Conservation (phyloP, 2,329 filamentous ascomycete genomes). For the Alternaria burnsii region DNA sequence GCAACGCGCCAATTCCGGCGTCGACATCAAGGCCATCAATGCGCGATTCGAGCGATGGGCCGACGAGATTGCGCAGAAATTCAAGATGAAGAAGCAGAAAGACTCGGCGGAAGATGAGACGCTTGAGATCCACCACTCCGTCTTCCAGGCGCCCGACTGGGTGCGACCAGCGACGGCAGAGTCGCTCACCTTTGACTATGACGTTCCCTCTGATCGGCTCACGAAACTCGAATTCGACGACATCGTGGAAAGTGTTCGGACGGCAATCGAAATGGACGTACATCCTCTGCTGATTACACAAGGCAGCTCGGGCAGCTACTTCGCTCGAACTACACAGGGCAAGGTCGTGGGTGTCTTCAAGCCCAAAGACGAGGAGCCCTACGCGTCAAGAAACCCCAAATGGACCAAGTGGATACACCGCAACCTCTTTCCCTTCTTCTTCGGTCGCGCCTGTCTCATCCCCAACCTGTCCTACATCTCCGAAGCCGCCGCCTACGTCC, state of each 20-base stretch:
- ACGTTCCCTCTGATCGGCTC: conserved; percentile 71
- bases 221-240: conserved; percentile 84
- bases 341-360: conserved; percentile 99
- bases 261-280: conserved; percentile 87
- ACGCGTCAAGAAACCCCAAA: conserved; percentile 95
- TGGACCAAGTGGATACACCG: conserved; percentile 99
- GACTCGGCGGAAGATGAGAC: conserved; percentile 79
- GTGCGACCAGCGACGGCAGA: conserved; percentile 81
- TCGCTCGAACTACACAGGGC: conserved; percentile 88
- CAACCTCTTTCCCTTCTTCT: conserved; percentile 96
- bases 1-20: conserved; percentile 80
- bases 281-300: conserved; percentile 97
- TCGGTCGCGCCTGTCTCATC: conserved; percentile 93
- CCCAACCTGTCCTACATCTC: conserved; percentile 98
- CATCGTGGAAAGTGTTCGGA: conserved; percentile 86
- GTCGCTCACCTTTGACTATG: conserved; percentile 67
- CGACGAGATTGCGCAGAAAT: conserved; percentile 95
- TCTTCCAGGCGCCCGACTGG: conserved; percentile 92
- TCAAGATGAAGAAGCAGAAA: conserved; percentile 84
- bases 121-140: conserved; percentile 95
- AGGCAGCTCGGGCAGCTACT: conserved; percentile 97
- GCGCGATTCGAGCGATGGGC: conserved; percentile 94
- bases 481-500: conserved; percentile 94
- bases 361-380: conserved; percentile 98
- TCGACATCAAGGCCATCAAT: conserved; percentile 98